These are phyloP conservation scores for Microcyclospora pomicola DNA, from an alignment of 2,329 filamentous ascomycete species.

Conservation along the genomic window DNA sequence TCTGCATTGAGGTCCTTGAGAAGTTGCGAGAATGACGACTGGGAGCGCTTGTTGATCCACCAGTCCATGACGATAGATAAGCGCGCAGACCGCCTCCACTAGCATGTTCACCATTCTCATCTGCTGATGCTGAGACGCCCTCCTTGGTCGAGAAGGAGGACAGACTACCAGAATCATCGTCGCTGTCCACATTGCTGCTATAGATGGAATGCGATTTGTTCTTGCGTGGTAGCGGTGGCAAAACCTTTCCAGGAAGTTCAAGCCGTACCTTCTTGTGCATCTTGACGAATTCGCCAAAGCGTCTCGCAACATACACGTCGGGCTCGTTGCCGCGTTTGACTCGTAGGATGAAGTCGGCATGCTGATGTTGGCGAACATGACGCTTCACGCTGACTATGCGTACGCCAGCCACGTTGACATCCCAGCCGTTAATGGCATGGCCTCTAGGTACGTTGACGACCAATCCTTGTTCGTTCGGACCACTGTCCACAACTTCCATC, in stretches of 20 bases:
- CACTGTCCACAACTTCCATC: constrained; percentile 88
- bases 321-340: constrained; percentile 64
- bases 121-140: constrained; percentile 5
- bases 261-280: constrained; percentile 66
- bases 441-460: constrained; percentile 80
- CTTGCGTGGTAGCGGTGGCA: constrained; percentile 79
- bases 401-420: constrained; percentile 87
- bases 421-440: constrained; percentile 88
- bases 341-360: constrained; percentile 83
- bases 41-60: constrained; percentile 11
- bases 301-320: constrained; percentile 66
- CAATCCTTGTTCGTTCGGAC: constrained; percentile 81
- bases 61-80: constrained; percentile 27
- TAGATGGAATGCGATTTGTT: constrained; percentile 66
- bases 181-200: constrained; percentile 41
- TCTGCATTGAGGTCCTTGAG: constrained; percentile 26
- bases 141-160: constrained; percentile 52
- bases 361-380: constrained; percentile 78
- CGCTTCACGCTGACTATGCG: constrained; percentile 67
- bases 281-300: constrained; percentile 76
- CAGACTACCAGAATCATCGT: constrained; percentile 65
- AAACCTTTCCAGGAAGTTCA: constrained; percentile 79
- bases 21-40: constrained; percentile 27
- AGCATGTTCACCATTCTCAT: constrained; percentile 2
- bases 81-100: constrained; percentile 28